Conservation (phyloP, 225 moss, liverwort and hornwort species). For the Physcomitrellopsis africana region DNA sequence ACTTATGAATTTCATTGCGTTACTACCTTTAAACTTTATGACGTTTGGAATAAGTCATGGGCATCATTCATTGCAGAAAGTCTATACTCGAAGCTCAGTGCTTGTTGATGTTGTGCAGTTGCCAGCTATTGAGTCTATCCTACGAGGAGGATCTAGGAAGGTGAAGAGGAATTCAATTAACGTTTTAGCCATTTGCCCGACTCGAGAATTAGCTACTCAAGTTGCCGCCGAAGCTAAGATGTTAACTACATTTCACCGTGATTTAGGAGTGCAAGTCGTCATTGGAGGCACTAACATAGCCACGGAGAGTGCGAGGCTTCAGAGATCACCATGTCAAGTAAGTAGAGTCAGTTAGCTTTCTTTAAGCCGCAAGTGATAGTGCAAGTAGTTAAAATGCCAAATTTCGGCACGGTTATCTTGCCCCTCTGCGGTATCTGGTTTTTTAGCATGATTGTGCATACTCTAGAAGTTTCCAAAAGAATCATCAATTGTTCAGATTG, state of each 20-base stretch:
- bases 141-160: constrained; percentile 41
- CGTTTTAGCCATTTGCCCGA: constrained; percentile 86
- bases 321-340: constrained; percentile 83
- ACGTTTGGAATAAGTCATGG: no score
- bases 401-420: background rate
- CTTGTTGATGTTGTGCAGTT: constrained; percentile 53
- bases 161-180: constrained; percentile 61
- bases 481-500: background rate
- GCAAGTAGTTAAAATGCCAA: background rate
- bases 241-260: constrained; percentile 82
- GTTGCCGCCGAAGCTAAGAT: constrained; percentile 87
- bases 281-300: constrained; percentile 91
- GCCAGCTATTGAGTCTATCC: constrained; percentile 86
- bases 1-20: background rate
- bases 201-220: constrained; percentile 92
- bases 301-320: constrained; percentile 71
- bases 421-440: background rate
- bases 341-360: constrained; percentile 24
- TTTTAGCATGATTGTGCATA: background rate
- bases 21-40: background rate
- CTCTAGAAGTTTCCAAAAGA: background rate
- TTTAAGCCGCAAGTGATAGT: background rate
- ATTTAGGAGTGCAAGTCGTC: constrained; percentile 85
- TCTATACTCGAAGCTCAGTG: background rate
- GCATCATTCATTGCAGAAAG: no score